Conservation (phyloP, 1,284 basidiomycete genomes). For the Farysia itapuensis region DNA sequence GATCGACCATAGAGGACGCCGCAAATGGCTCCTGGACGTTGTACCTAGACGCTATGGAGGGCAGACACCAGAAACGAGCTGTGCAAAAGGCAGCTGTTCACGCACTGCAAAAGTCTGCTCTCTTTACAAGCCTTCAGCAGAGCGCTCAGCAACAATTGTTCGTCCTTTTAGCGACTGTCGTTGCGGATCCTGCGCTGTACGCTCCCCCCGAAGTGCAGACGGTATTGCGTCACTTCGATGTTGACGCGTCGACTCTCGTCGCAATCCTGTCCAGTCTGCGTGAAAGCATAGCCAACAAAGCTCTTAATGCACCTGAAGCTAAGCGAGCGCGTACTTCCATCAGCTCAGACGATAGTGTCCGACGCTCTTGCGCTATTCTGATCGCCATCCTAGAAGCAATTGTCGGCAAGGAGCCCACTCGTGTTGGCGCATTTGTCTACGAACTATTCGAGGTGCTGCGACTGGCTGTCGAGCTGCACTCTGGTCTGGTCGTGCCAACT, state of each 20-base stretch:
- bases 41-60: slow-evolving; percentile 21
- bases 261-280: slow-evolving; percentile 67
- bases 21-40: slow-evolving; percentile 38
- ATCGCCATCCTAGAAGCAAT: slow-evolving; percentile 72
- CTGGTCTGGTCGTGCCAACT: slow-evolving; percentile 66
- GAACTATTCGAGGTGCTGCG: slow-evolving; percentile 75
- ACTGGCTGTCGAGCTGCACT: slow-evolving; percentile 67
- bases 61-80: slow-evolving; percentile 9
- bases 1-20: slow-evolving; percentile 67
- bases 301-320: slow-evolving; percentile 63
- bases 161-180: slow-evolving; percentile 61
- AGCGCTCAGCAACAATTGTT: slow-evolving; percentile 68
- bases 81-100: slow-evolving; percentile 39
- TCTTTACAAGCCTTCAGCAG: slow-evolving; percentile 65
- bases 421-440: slow-evolving; percentile 72
- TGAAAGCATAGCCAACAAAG: slow-evolving; percentile 63
- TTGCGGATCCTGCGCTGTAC: slow-evolving; percentile 31
- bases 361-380: slow-evolving; percentile 36
- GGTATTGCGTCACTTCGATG: slow-evolving; percentile 36
- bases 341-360: slow-evolving; percentile 30
- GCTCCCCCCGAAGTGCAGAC: slow-evolving; percentile 27
- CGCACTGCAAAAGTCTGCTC: slow-evolving; percentile 63
- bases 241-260: slow-evolving; percentile 64
- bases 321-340: slow-evolving; percentile 38
- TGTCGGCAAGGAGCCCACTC: slow-evolving; percentile 68